These are phyloP conservation scores for Pseudopyrenochaeta lycopersici DNA, from an alignment of 2,329 filamentous ascomycete species.

Conservation along the genomic window DNA sequence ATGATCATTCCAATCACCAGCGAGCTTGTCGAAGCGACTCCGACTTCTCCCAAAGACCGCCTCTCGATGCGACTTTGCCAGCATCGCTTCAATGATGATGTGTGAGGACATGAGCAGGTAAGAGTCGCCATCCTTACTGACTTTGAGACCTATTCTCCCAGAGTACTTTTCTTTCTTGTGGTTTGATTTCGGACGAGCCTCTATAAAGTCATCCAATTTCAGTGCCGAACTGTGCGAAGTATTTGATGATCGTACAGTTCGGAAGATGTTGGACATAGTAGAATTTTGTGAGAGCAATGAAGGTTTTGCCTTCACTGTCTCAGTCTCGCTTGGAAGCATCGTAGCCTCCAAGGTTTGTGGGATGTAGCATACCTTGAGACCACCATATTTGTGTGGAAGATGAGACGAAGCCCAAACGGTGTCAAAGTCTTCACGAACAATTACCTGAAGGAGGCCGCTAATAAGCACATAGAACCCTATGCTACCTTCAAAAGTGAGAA, in stretches of 20 bases:
- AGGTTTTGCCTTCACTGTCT: constrained; percentile 8
- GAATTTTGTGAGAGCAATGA: not conserved
- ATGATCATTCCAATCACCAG: constrained; percentile 29
- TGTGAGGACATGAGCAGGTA: constrained; percentile 32
- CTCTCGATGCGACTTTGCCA: constrained; percentile 7
- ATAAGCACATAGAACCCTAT: constrained; percentile 27
- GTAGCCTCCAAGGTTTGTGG: constrained; percentile 19
- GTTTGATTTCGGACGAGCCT: constrained; percentile 19
- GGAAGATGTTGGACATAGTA: constrained; percentile 6
- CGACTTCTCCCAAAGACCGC: constrained; percentile 13
- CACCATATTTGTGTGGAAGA: constrained; percentile 26
- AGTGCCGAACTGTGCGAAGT: not conserved
- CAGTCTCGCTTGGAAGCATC: constrained; percentile 14
- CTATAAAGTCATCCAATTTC: constrained; percentile 28
- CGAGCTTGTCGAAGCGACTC: constrained; percentile 11
- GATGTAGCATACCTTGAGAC: constrained; percentile 26
- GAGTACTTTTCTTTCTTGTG: constrained; percentile 17
- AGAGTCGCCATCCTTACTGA: constrained; percentile 8
- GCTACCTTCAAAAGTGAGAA: constrained; percentile 25
- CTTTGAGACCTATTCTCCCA: constrained; percentile 24
- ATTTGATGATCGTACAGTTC: constrained; percentile 2
- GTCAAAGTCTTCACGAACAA: constrained; percentile 23
- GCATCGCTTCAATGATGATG: constrained; percentile 30
- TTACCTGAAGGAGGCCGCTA: constrained; percentile 21
- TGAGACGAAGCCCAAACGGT: constrained; percentile 23